Conservation (phyloP, 2,329 filamentous ascomycete species). For the Leptoxyphium fumago region DNA sequence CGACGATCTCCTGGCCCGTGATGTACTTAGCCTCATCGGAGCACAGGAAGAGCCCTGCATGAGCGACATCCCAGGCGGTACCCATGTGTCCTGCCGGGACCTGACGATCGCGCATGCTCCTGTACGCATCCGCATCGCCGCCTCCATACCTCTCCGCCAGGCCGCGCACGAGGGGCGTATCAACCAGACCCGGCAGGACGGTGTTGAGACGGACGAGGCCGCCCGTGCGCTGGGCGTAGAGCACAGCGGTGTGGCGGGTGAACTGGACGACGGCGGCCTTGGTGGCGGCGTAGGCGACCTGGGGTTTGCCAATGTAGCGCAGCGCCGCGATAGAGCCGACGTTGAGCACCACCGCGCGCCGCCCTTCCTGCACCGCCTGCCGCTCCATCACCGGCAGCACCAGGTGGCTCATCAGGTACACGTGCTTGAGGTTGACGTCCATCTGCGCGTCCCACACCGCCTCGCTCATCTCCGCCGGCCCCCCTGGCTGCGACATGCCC, state of each 20-base stretch:
- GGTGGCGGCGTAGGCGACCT: constrained; percentile 48
- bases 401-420: constrained; percentile 39
- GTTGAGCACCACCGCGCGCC: constrained; percentile 26
- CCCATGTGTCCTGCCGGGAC: constrained; percentile 47
- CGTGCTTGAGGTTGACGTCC: constrained; percentile 41
- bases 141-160: constrained; percentile 32
- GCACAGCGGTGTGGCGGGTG: constrained; percentile 59
- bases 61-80: constrained; percentile 44
- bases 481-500: constrained; percentile 40
- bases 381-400: constrained; percentile 41
- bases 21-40: constrained; percentile 46
- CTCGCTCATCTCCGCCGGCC: constrained; percentile 35
- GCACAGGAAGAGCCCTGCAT: constrained; percentile 42
- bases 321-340: constrained; percentile 35
- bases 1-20: constrained; percentile 38
- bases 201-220: constrained; percentile 37
- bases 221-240: constrained; percentile 28
- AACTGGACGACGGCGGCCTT: constrained; percentile 68
- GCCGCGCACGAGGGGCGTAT: constrained; percentile 36
- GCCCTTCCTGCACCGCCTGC: constrained; percentile 18
- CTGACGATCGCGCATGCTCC: constrained; percentile 37
- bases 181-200: constrained; percentile 42
- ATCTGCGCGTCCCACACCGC: constrained; percentile 38
- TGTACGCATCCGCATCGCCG: constrained; percentile 36
- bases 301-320: constrained; percentile 36